Evolutionary conservation across 1,284 basidiomycete genomes (phyloP).

Genomic region (Cystobasidium pallidum): DNA sequence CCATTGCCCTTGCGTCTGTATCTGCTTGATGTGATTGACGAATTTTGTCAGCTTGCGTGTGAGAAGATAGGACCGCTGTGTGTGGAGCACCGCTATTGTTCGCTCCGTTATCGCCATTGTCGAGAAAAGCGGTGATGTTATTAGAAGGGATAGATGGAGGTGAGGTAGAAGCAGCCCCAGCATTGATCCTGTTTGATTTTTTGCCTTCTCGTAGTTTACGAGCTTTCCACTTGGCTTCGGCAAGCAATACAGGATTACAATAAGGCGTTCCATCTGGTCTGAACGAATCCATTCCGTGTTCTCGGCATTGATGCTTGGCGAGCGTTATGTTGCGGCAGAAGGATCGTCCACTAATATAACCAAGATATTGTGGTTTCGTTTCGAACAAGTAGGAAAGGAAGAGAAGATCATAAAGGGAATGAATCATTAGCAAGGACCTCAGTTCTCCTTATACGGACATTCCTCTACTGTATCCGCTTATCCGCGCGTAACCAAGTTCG

Average conservation of each 20-base stretch:
- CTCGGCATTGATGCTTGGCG: constrained; percentile 26
- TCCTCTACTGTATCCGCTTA: too few relatives aligned
- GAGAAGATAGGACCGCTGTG: too few relatives aligned
- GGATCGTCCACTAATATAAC: constrained; percentile 1
- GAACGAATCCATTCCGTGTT: constrained; percentile 4
- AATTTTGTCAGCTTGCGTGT: not conserved
- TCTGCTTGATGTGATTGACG: not conserved
- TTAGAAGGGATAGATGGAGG: too few relatives aligned
- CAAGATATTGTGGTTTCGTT: too few relatives aligned
- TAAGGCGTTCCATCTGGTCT: constrained; percentile 26
- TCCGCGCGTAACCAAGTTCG: too few relatives aligned
- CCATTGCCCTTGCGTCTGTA: not conserved
- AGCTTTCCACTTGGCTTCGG: not conserved
- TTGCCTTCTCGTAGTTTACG: not conserved
- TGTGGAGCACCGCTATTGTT: too few relatives aligned
- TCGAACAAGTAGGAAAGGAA: not conserved
- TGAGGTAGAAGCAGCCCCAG: not conserved
- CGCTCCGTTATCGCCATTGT: too few relatives aligned
- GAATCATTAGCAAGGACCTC: too few relatives aligned
- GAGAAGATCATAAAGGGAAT: not conserved
- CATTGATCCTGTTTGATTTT: not conserved
- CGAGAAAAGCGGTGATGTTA: too few relatives aligned
- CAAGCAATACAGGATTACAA: not conserved
- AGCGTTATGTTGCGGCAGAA: constrained; percentile 29
- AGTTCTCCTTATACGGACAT: too few relatives aligned